A percentile compares a stretch with the other conserved stretches of the same genome.
Evolutionary conservation across 441 rosid species (phyloP).

Genomic region (Populus hybrid): DNA sequence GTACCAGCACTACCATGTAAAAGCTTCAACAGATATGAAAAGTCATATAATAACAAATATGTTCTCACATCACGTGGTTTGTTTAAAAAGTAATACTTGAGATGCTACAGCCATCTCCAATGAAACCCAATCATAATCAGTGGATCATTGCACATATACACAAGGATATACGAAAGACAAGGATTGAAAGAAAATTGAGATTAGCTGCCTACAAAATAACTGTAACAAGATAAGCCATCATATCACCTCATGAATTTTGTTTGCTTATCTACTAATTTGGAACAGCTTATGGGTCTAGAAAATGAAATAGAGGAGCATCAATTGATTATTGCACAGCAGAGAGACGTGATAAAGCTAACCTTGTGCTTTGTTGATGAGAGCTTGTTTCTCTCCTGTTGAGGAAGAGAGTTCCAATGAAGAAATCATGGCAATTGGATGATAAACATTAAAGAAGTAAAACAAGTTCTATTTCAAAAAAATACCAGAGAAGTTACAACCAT

Average conservation of each 20-base stretch:
- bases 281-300: no score
- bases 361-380: conserved; percentile 60
- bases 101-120: background rate
- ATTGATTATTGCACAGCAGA: background rate
- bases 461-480: background rate
- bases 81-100: background rate
- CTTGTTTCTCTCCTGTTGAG: conserved; percentile 41
- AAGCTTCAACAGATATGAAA: background rate
- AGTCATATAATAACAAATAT: background rate
- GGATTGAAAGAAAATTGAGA: background rate
- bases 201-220: background rate
- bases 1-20: background rate
- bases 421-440: background rate
- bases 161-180: background rate
- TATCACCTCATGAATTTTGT: background rate
- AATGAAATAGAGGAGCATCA: background rate
- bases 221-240: background rate
- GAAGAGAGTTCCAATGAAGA: background rate
- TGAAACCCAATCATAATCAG: background rate
- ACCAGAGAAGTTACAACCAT: no score
- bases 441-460: background rate
- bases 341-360: conserved; percentile 34
- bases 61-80: background rate
- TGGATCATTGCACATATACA: background rate
- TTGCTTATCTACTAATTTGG: background rate